These are phyloP conservation scores for Cytospora chrysosperma DNA, from an alignment of 2,329 filamentous ascomycete genomes.

Conservation along the genomic window DNA sequence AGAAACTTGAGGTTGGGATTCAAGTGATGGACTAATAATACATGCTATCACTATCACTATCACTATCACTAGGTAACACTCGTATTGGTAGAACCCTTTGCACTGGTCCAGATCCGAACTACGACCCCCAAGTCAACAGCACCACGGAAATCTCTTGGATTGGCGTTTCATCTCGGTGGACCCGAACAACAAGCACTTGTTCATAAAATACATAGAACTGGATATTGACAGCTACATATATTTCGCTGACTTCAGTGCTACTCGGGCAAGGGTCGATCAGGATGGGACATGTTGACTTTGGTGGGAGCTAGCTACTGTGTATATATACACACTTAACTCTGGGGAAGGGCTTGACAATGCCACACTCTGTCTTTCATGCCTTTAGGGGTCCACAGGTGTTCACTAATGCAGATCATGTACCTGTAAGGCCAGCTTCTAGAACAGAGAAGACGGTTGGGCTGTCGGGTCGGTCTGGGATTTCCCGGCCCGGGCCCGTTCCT, in stretches of 20 bases:
- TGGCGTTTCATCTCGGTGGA: neutral
- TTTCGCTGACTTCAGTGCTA: neutral
- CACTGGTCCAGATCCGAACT: neutral
- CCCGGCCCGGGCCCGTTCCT: neutral
- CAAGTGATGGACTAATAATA: no score
- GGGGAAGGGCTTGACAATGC: neutral
- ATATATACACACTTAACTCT: neutral
- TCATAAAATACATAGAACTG: no score
- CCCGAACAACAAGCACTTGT: neutral
- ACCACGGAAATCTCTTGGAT: neutral
- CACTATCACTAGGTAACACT: no score
- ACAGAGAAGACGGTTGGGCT: conserved; percentile 8
- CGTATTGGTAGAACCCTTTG: neutral
- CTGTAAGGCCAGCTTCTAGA: conserved; percentile 2
- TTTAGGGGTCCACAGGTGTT: neutral
- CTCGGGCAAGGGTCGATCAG: no score
- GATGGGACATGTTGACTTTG: neutral
- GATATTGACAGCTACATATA: no score
- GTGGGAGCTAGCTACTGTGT: no score
- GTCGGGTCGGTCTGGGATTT: conserved; percentile 1
- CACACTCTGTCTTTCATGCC: conserved; percentile 1
- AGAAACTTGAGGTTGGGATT: neutral
- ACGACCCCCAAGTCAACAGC: neutral
- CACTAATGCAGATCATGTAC: conserved; percentile 9
- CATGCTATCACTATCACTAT: no score